These are phyloP conservation scores for Turnera subulata DNA, from an alignment of 345 rosid genomes.

Conservation along the genomic window DNA sequence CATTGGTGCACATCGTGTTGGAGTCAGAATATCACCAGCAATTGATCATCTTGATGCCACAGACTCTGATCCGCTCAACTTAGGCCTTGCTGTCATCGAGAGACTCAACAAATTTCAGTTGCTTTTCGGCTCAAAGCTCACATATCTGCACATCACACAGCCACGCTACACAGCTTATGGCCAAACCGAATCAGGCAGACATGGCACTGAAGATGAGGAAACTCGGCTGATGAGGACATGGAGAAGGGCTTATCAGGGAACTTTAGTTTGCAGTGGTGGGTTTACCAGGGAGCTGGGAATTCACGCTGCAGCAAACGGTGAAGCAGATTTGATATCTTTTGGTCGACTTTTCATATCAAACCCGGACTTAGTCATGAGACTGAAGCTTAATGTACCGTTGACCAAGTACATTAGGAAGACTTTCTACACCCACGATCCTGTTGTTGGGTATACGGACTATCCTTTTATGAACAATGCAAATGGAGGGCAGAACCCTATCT, in stretches of 20 bases:
- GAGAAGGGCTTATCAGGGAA: constrained; percentile 58
- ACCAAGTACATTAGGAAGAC: constrained; percentile 60
- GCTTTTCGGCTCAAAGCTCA: constrained; percentile 43
- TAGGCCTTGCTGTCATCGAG: constrained; percentile 59
- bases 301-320: constrained; percentile 58
- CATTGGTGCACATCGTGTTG: constrained; percentile 56
- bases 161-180: constrained; percentile 72
- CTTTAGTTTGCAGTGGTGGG: constrained; percentile 74
- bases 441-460: constrained; percentile 77
- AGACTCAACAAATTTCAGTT: constrained; percentile 57
- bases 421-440: constrained; percentile 67
- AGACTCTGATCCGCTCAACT: constrained; percentile 68
- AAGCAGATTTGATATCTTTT: constrained; percentile 70
- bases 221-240: constrained; percentile 41
- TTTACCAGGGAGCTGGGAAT: constrained; percentile 65
- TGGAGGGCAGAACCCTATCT: constrained; percentile 4
- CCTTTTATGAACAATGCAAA: constrained; percentile 30
- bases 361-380: constrained; percentile 68
- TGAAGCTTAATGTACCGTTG: constrained; percentile 49
- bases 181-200: constrained; percentile 53
- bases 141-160: constrained; percentile 79
- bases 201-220: constrained; percentile 58
- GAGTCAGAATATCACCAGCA: constrained; percentile 76
- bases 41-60: constrained; percentile 69
- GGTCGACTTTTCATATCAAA: constrained; percentile 82